Conservation (phyloP, 805 yeast species). For the Hanseniaspora hatyaiensis region DNA sequence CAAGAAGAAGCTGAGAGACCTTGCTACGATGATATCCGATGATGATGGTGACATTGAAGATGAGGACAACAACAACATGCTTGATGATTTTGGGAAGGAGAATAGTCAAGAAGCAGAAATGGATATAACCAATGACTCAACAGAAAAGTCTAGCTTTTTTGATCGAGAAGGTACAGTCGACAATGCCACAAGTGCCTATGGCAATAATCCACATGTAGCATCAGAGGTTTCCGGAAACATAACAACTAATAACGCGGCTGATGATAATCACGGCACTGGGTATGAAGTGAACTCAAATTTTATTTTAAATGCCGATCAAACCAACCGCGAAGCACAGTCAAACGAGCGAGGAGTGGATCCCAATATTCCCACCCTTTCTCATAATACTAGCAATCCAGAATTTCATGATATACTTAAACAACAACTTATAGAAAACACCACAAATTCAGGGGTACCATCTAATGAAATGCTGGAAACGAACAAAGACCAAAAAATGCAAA, state of each 20-base stretch:
- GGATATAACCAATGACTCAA: slow-evolving; percentile 4
- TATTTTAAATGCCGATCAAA: too few species aligned
- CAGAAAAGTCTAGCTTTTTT: not conserved
- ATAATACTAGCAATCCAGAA: not conserved
- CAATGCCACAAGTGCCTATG: not conserved
- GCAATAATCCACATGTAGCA: not conserved
- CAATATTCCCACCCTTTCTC: not conserved
- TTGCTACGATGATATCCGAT: slow-evolving; percentile 13
- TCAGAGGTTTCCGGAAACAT: not conserved
- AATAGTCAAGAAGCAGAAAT: slow-evolving; percentile 3
- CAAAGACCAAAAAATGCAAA: too few species aligned
- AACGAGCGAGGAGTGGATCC: not conserved
- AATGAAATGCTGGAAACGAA: too few species aligned
- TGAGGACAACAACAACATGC: slow-evolving; percentile 9
- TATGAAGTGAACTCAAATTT: too few species aligned
- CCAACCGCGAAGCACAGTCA: too few species aligned
- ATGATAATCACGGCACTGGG: not conserved
- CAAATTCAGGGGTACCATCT: not conserved
- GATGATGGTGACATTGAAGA: slow-evolving; percentile 16
- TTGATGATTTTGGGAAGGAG: slow-evolving; percentile 5
- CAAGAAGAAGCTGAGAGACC: slow-evolving; percentile 11
- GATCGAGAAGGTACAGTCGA: not conserved
- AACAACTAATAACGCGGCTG: not conserved
- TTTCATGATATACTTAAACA: not conserved
- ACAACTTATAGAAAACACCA: not conserved